These are phyloP conservation scores for Boletales sp. DNA, from an alignment of 768 basidiomycete species.

Conservation along the genomic window DNA sequence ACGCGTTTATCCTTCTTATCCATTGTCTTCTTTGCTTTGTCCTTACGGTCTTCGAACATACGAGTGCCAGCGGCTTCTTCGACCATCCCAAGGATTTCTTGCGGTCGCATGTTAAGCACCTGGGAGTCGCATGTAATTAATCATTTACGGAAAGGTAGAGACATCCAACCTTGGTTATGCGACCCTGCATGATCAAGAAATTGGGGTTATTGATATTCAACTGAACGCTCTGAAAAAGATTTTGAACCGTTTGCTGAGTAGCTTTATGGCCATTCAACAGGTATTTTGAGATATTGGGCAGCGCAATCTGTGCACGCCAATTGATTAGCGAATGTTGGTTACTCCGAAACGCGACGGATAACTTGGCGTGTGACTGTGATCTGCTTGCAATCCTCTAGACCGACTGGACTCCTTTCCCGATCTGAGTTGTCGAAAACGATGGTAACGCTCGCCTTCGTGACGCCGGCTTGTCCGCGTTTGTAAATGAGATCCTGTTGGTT, in stretches of 20 bases:
- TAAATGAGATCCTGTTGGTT: constrained; percentile 99
- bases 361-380: constrained; percentile 98
- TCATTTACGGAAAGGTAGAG: background rate
- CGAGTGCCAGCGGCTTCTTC: constrained; percentile 98
- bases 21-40: constrained; percentile 95
- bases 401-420: constrained; percentile 74
- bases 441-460: constrained; percentile 96
- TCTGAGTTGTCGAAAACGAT: constrained; percentile 99
- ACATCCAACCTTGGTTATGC: constrained; percentile 84
- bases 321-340: background rate
- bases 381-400: constrained; percentile 74
- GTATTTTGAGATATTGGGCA: constrained; percentile 93
- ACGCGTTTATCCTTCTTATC: constrained; percentile 95
- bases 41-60: constrained; percentile 99
- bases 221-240: constrained; percentile 93
- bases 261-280: constrained; percentile 95
- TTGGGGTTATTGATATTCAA: constrained; percentile 99
- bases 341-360: constrained; percentile 14
- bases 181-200: constrained; percentile 99
- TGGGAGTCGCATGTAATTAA: background rate
- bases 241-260: constrained; percentile 79
- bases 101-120: constrained; percentile 97
- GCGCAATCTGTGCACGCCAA: constrained; percentile 62
- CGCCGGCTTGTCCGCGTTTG: constrained; percentile 96
- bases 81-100: constrained; percentile 97